Base-by-base conservation (phyloP, 768 basidiomycete species). In the Infundibulicybe gibba region DNA sequence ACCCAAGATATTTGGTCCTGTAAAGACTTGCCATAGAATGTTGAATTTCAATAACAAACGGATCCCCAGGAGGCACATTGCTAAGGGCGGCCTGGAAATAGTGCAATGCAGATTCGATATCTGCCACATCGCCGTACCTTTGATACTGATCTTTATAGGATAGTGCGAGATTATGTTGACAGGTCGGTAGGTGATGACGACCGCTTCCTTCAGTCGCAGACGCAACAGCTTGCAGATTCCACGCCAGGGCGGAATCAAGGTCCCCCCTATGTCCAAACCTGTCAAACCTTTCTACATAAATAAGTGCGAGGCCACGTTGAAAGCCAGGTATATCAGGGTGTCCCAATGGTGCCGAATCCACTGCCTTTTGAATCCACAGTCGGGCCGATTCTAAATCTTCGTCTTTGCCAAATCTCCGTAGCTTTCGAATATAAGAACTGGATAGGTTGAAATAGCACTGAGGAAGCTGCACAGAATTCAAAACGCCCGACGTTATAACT, bases 311-410 rank as follows among this genome's bases (percentile, higher is more conserved):
- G 20, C 32, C 32, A 5, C 21, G 12, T 14, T 48, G 40, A 34
- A 17, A 31, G 15, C 30, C 17, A 12, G 25, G 5, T 16, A 32
- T 32, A n/a, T 48, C 39, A 16, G 47, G 40, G 35, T 48, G 40
- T 14, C 39, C 16, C 3, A 32, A 5, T 16, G 45, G 38, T 15
- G 33, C 32, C 38, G 13, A 12, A 21, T 47, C 37, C 39, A 41
- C 15, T 13, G 50, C 45, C 2, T 25, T 17, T 25, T 51, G 37
- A 15, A 34, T 16, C n/a, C 32, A 51, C 41, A 43, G 30, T 11
- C 47, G 30, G 13, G 50, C 45, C 12, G n/a, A 16, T 21, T 51
- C 45, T 8, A 51, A 21, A 44, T 47, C 50, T 4, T 47, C 35
- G 5, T 43, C 30, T 13, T 32, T 31, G 8, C 42, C 45, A 19